phyloP scores from a whole-genome alignment of 176 grass and related monocot species.

The Carex pumila region DNA sequence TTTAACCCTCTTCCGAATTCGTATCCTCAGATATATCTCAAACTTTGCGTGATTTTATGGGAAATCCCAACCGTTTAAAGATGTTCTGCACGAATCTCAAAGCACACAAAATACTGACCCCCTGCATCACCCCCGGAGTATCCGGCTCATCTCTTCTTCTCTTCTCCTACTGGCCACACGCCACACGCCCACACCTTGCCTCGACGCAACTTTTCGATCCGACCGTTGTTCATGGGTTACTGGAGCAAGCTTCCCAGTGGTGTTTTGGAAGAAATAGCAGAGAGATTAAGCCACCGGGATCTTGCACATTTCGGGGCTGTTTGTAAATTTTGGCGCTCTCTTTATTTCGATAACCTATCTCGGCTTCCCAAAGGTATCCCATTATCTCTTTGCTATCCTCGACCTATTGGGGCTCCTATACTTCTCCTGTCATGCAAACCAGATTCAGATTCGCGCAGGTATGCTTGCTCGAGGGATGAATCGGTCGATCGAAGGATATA shows the following conservation, averaged over 20 bases:
- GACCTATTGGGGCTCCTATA: background rate
- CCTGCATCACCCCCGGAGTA: no score
- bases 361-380: background rate
- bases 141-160: background rate
- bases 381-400: background rate
- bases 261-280: background rate
- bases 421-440: constrained; percentile 13
- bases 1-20: no score
- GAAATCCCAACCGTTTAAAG: no score
- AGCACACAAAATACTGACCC: no score
- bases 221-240: background rate
- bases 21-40: no score
- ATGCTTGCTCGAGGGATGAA: constrained; percentile 5
- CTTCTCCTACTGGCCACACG: background rate
- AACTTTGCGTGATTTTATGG: no score
- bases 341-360: constrained; percentile 1
- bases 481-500: background rate
- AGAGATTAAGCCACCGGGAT: constrained; percentile 1
- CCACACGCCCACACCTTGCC: background rate
- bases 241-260: constrained; percentile 15
- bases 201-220: background rate
- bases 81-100: no score
- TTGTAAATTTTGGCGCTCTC: constrained; percentile 1
- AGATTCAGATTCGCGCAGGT: constrained; percentile 14
- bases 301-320: constrained; percentile 9